These are phyloP conservation scores for Tolypocladium pustulatum DNA, from an alignment of 2,329 filamentous ascomycete species.

Conservation along the genomic window DNA sequence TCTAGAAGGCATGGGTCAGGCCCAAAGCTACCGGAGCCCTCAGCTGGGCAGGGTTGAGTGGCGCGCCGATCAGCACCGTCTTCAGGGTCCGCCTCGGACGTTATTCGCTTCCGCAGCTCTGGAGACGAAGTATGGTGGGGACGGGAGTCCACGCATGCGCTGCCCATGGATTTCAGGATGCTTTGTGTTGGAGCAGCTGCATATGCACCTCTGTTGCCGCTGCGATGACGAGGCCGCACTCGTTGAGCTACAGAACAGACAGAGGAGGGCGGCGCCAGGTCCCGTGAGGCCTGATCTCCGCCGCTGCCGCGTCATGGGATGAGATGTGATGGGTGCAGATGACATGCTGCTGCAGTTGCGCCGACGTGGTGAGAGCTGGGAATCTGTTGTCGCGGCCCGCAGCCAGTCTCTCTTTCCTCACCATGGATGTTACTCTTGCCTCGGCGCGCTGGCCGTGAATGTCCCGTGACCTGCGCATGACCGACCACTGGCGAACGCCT, in stretches of 20 bases:
- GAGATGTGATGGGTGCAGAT: not conserved
- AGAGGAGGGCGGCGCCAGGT: not conserved
- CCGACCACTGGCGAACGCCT: no score
- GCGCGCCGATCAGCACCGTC: conserved; percentile 6
- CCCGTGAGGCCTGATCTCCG: not conserved
- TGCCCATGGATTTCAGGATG: not conserved
- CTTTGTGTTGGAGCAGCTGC: not conserved
- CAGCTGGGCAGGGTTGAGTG: conserved; percentile 19
- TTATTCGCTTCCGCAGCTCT: conserved; percentile 22
- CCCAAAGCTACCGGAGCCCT: conserved; percentile 3
- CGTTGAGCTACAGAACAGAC: not conserved
- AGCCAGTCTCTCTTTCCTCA: not conserved
- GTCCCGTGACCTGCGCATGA: not conserved
- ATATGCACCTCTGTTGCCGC: not conserved
- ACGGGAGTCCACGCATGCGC: not conserved
- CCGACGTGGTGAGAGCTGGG: not conserved
- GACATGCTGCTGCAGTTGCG: not conserved
- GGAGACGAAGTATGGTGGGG: conserved; percentile 8
- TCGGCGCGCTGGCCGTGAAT: not conserved
- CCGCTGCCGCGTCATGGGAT: not conserved
- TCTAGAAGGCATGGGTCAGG: conserved; percentile 10
- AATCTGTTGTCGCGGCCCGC: not conserved
- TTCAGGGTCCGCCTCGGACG: not conserved
- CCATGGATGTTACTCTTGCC: not conserved
- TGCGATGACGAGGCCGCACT: not conserved